Evolutionary conservation across 2,329 filamentous ascomycete species (phyloP), one percentile per base, ranked within the genome.

Genomic region (Fusarium sarcochroum): DNA sequence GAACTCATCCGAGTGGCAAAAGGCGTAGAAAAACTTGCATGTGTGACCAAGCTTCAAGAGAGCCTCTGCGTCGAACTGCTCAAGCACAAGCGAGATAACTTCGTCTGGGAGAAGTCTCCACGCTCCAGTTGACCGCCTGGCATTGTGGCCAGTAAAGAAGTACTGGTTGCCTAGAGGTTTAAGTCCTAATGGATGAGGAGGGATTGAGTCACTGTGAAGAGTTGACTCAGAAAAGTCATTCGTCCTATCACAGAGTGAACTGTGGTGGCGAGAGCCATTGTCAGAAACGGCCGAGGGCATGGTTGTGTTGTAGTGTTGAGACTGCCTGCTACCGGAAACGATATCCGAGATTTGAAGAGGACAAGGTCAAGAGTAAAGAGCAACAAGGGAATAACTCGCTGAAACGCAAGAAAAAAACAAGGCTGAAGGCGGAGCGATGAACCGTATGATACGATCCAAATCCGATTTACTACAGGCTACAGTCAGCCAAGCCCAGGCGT

Each of bases 81-180:
- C 95, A 64, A 98, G 80, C 17, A 97, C 76, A 54, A 91, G 83
- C 69, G 90, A 85, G 49, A 98, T 82, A 70, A 96, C 80, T 79
- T 98, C 94, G 78, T 98, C 95, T 5, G 94, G 92, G 53, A 97
- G 81, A 38, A 79, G 77, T 58, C 86, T 85, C 76, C 97, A 91
- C 7, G 76, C 76, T 17, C 94, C 94, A 64, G 89, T 86, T 38
- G 83, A 85, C 48, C 82, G 79, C 62, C 93, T 92, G 47, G 93
- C 87, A 80, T 92, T 92, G 56, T 84, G 84, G 4, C 83, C 84
- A 14, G 88, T 84, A 20, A 89, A 88, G 42, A 95, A 86, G 48
- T 86, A 90, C 71, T 90, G 90, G 82, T 99, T 98, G 37, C 95
- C 96, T 64, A 91, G 86, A 2, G 96, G 95, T 76, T 94, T 96